Percentiles rank a stretch among this genome's conserved stretches.
These are phyloP conservation scores for Primulina eburnea DNA, from an alignment of 257 asterid genomes.

Conservation along the genomic window DNA sequence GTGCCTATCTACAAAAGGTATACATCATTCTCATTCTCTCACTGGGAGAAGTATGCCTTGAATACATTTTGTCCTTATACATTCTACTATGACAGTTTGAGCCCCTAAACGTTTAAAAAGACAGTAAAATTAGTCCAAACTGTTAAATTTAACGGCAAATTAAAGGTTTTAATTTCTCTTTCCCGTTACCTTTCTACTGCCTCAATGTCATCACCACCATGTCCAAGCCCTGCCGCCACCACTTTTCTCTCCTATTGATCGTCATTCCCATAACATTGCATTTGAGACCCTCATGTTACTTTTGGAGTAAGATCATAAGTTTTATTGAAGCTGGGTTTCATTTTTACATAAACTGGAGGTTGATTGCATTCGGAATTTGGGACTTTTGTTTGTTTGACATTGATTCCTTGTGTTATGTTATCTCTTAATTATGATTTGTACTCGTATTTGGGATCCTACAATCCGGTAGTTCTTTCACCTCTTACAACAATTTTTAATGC, in stretches of 20 bases:
- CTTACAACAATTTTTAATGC: too few relatives aligned
- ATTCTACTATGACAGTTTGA: background rate
- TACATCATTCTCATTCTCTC: constrained; percentile 5
- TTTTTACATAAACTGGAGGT: too few relatives aligned
- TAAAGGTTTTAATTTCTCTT: background rate
- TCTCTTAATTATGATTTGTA: too few relatives aligned
- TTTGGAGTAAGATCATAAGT: background rate
- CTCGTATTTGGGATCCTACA: too few relatives aligned
- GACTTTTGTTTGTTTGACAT: too few relatives aligned
- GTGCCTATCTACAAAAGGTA: constrained; percentile 84
- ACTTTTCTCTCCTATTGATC: background rate
- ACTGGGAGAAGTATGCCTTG: background rate
- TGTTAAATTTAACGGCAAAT: background rate
- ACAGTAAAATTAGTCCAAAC: background rate
- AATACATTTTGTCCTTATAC: background rate
- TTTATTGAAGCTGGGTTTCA: background rate
- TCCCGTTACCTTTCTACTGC: background rate
- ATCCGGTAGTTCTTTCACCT: too few relatives aligned
- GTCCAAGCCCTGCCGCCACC: too few relatives aligned
- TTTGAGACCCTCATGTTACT: background rate
- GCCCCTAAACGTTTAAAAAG: background rate
- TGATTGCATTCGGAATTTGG: too few relatives aligned
- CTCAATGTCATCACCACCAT: too few relatives aligned
- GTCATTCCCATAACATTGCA: background rate
- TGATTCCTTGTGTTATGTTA: too few relatives aligned